Conservation (phyloP, 371 early-diverging fungal species). For the Chytridium lagenaria region DNA sequence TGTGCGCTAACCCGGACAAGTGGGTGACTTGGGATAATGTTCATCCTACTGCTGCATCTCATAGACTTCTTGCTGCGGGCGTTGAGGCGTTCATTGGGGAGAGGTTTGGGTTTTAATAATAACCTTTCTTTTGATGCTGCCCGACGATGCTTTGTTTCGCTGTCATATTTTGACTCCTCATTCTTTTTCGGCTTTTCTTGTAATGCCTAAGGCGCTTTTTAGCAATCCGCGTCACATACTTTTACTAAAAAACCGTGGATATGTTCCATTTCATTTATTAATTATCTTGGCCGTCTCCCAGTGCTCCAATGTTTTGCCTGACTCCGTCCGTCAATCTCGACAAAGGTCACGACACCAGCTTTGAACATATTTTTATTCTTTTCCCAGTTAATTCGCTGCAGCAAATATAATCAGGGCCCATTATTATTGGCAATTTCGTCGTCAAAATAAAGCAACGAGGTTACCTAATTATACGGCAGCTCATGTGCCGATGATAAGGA, state of each 20-base stretch:
- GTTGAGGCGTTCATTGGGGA: background rate
- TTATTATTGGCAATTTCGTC: too few species aligned
- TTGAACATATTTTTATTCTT: too few species aligned
- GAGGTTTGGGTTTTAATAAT: background rate
- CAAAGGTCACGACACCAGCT: too few species aligned
- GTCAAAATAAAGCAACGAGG: too few species aligned
- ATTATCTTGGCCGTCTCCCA: background rate
- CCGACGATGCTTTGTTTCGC: background rate
- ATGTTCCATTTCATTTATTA: background rate
- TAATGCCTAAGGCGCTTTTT: too few species aligned
- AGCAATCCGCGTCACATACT: too few species aligned
- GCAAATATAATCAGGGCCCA: too few species aligned
- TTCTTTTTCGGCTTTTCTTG: background rate
- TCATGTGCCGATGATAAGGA: too few species aligned
- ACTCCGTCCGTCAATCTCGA: too few species aligned
- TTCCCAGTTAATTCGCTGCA: too few species aligned
- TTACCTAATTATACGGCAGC: too few species aligned
- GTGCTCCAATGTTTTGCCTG: background rate
- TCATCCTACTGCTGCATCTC: background rate
- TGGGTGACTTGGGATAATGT: background rate
- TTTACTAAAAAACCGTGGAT: background rate
- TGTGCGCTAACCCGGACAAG: constrained; percentile 8
- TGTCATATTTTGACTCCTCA: background rate
- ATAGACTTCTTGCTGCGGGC: background rate
- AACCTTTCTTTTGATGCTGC: background rate